A percentile compares a stretch with the other conserved stretches of the same genome.
phyloP scores from a whole-genome alignment of 768 basidiomycete species.

The Coprinellus aureogranulatus region DNA sequence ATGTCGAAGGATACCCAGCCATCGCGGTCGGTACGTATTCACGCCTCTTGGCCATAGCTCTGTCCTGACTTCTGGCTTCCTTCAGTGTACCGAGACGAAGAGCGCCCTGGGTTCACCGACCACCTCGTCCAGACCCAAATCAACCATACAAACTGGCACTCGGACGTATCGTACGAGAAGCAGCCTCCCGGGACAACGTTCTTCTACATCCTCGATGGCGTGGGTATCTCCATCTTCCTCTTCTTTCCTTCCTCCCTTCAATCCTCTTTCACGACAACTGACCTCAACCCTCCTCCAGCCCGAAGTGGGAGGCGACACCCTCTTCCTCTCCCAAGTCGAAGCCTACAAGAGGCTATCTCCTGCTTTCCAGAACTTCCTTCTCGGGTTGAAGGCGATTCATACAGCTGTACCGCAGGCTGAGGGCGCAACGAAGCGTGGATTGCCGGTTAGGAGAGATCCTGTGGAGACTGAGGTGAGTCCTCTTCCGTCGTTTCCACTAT shows the following conservation, averaged over 20 bases:
- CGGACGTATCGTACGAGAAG: constrained; percentile 54
- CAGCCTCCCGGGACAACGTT: constrained; percentile 55
- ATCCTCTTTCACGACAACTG: too few species aligned
- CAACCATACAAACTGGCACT: constrained; percentile 47
- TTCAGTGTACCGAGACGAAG: constrained; percentile 50
- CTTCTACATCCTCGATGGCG: constrained; percentile 54
- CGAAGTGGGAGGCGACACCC: constrained; percentile 16
- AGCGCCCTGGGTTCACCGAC: constrained; percentile 40
- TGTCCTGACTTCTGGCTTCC: constrained; percentile 22
- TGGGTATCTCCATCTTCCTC: constrained; percentile 5
- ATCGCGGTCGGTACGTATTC: constrained; percentile 14
- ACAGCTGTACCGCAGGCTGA: constrained; percentile 24
- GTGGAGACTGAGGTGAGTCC: constrained; percentile 14
- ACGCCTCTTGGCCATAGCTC: not conserved
- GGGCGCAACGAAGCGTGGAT: constrained; percentile 17
- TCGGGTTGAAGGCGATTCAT: constrained; percentile 20
- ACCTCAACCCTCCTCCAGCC: too few species aligned
- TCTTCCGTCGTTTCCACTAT: too few species aligned
- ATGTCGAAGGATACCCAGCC: constrained; percentile 54
- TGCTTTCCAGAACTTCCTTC: constrained; percentile 8
- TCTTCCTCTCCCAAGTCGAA: constrained; percentile 13
- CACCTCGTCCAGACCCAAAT: constrained; percentile 38
- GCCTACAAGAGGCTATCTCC: constrained; percentile 18
- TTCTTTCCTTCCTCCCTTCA: too few species aligned
- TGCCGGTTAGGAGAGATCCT: constrained; percentile 27